Percentiles rank a stretch among this genome's conserved stretches.
These are phyloP conservation scores for Solanum paucissectum DNA, from an alignment of 257 asterid species.

Conservation along the genomic window DNA sequence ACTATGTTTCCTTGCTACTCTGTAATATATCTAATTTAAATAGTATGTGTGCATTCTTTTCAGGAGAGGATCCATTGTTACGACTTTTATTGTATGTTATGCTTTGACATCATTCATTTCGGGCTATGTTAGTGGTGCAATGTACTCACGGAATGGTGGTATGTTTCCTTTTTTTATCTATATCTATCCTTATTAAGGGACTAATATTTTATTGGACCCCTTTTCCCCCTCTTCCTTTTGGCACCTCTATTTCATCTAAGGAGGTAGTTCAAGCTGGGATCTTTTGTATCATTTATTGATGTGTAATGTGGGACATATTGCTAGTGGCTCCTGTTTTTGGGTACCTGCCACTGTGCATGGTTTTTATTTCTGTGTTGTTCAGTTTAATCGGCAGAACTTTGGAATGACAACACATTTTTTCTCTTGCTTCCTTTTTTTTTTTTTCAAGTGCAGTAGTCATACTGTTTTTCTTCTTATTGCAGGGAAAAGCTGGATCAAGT, in stretches of 20 bases:
- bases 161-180: constrained; percentile 5
- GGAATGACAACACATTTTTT: neutral
- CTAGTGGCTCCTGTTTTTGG: neutral
- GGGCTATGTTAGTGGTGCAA: constrained; percentile 59
- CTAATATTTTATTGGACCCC: neutral
- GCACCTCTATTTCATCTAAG: neutral
- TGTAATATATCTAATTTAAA: neutral
- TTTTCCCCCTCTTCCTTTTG: neutral
- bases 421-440: neutral
- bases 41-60: constrained; percentile 1
- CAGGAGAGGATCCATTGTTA: constrained; percentile 59
- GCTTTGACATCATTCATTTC: constrained; percentile 57
- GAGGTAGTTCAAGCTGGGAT: neutral
- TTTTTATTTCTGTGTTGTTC: neutral
- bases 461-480: neutral
- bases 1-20: neutral
- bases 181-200: neutral
- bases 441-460: neutral
- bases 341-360: neutral
- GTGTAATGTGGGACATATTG: neutral
- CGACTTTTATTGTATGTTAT: constrained; percentile 50
- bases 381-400: neutral
- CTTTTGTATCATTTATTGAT: neutral
- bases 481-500: constrained; percentile 58
- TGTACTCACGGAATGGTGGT: constrained; percentile 63